Conservation (phyloP, 257 asterid species). For the Primulina tabacum region DNA sequence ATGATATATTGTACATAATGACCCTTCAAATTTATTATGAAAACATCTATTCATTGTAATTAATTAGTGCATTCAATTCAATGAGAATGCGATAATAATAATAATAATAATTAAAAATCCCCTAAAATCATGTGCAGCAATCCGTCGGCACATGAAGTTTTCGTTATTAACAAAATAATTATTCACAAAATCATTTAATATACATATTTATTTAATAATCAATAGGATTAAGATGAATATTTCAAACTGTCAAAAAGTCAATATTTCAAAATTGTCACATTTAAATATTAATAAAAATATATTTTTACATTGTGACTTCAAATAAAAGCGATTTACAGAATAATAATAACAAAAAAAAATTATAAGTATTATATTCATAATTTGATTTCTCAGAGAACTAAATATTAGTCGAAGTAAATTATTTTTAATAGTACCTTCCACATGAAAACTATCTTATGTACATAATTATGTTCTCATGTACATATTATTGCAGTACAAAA, state of each 20-base stretch:
- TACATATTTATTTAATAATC: conserved; percentile 17
- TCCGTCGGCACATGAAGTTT: conserved; percentile 34
- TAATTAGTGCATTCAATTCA: conserved; percentile 23
- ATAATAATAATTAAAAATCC: conserved; percentile 18
- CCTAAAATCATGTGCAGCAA: conserved; percentile 33
- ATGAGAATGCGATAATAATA: conserved; percentile 15
- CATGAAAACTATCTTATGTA: no score
- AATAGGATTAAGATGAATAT: background rate
- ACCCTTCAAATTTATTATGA: conserved; percentile 17
- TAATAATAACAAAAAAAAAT: no score
- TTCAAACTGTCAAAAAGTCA: conserved; percentile 5
- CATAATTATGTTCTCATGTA: no score
- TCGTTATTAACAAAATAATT: conserved; percentile 24
- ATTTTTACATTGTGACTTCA: no score
- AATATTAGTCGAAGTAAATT: no score
- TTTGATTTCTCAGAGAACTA: no score
- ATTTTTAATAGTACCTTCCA: no score
- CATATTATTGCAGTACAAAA: no score
- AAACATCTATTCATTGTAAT: background rate
- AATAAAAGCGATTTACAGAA: no score
- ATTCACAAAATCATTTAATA: conserved; percentile 20
- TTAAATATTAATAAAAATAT: background rate
- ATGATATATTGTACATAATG: no score
- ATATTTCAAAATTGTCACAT: no score
- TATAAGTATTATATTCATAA: no score